Evolutionary conservation across 495 filamentous ascomycete species (phyloP), one percentile per base, ranked within the genome.

Genomic region (Neurospora africana): DNA sequence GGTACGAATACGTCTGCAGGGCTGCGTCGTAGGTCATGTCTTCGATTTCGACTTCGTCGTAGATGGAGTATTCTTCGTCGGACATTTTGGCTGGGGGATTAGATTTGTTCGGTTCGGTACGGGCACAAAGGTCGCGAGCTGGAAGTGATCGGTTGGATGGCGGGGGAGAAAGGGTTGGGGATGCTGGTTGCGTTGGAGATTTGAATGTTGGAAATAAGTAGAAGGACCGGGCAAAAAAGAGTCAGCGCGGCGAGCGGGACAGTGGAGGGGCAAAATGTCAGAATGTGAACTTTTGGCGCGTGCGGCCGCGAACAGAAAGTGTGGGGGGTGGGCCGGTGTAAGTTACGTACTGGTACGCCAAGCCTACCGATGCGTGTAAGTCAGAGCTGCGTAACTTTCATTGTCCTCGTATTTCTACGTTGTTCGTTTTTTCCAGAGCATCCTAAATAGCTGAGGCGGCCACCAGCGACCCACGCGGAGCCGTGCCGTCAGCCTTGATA

Each of bases 1-100:
- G 95, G 81, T 93, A 97, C 80, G 94, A 92, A 82, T 97, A 99
- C 77, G 97, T 89, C 81, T 96, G 89, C 27, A 93, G 85, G 4
- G 86, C 86, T 33, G 89, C 82, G 81, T 99, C 93, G 81, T 89
- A 99, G 78, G 93, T 95, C 92, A 98, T 97, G 80, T 99, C 95
- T 81, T 99, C 95, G 86, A 99, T 98, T 80, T 99, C 95, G 83
- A 99, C 93, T 82, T 99, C 95, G 82, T 99, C 95, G 85, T 99
- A 99, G 77, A 97, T 91, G 71, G 91, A 88, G 61, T 89, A 79
- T 67, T 86, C 81, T 44, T 90, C 89, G 67, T 85, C 82, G 67
- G 89, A 85, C 91, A 92, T 92, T 67, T 78, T 84, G 27, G 33
- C 7, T 36, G 4, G 44, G 44, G 11, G 44, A n/a, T 3, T 2